phyloP scores from a whole-genome alignment of 345 rosid genomes.

The Dipteronia sinensis region DNA sequence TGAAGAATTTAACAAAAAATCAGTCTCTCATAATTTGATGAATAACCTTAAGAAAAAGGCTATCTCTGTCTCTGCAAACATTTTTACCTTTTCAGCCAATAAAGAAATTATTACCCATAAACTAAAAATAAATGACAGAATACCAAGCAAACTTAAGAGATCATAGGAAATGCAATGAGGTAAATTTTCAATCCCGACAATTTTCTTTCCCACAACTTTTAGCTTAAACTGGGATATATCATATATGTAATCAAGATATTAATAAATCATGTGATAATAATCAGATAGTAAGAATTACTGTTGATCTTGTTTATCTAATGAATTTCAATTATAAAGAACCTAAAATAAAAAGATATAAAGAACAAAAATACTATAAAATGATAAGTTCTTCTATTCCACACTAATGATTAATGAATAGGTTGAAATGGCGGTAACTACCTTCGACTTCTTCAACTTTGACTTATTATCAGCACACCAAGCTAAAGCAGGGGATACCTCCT shows the following conservation, averaged over 20 bases:
- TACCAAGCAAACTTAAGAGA: neutral
- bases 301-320: neutral
- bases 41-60: neutral
- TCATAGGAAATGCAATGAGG: neutral
- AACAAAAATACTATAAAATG: neutral
- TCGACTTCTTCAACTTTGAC: conserved; percentile 87
- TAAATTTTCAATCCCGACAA: neutral
- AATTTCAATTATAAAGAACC: neutral
- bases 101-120: neutral
- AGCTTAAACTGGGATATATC: neutral
- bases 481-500: conserved; percentile 82
- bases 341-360: neutral
- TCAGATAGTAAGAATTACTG: neutral
- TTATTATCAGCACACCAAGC: conserved; percentile 94
- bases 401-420: neutral
- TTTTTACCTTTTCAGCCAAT: neutral
- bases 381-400: neutral
- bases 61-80: conserved; percentile 1
- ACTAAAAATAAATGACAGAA: neutral
- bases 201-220: neutral
- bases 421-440: conserved; percentile 44
- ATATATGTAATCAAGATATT: neutral
- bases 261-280: neutral
- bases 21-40: neutral
- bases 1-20: neutral